A percentile compares a stretch with the other conserved stretches of the same genome.
Conservation (phyloP, 2,329 filamentous ascomycete species). For the Fusarium sp. region DNA sequence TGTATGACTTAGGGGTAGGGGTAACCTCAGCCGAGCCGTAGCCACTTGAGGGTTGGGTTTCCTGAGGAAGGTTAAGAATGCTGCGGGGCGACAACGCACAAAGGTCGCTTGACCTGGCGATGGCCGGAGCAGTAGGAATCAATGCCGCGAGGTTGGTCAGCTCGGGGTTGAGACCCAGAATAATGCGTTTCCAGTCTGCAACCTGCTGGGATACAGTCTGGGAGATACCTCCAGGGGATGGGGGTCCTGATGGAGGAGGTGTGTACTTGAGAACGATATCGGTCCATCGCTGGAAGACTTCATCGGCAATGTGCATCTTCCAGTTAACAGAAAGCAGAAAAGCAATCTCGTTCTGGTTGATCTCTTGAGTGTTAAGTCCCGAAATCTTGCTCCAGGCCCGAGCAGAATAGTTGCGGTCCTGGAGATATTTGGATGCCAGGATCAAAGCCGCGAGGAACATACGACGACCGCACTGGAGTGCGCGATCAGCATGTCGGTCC, state of each 20-base stretch:
- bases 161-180: constrained; percentile 70
- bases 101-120: constrained; percentile 54
- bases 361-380: constrained; percentile 91
- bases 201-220: constrained; percentile 63
- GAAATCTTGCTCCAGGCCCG: constrained; percentile 99
- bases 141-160: constrained; percentile 72
- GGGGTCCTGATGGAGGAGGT: constrained; percentile 73
- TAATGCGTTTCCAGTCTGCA: constrained; percentile 71
- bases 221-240: constrained; percentile 66
- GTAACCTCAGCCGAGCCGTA: constrained; percentile 59
- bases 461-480: constrained; percentile 93
- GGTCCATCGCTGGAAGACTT: constrained; percentile 92
- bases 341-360: constrained; percentile 96
- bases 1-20: constrained; percentile 59
- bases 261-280: constrained; percentile 91
- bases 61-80: constrained; percentile 61
- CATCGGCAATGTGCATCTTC: constrained; percentile 93
- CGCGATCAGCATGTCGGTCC: constrained; percentile 79
- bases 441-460: constrained; percentile 98
- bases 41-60: constrained; percentile 53
- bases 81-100: constrained; percentile 60
- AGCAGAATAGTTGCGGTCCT: constrained; percentile 97
- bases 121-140: constrained; percentile 55
- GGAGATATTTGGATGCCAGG: constrained; percentile 96
- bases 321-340: constrained; percentile 93